Conservation (phyloP, 2,329 filamentous ascomycete genomes). For the Talaromyces atroroseus region DNA sequence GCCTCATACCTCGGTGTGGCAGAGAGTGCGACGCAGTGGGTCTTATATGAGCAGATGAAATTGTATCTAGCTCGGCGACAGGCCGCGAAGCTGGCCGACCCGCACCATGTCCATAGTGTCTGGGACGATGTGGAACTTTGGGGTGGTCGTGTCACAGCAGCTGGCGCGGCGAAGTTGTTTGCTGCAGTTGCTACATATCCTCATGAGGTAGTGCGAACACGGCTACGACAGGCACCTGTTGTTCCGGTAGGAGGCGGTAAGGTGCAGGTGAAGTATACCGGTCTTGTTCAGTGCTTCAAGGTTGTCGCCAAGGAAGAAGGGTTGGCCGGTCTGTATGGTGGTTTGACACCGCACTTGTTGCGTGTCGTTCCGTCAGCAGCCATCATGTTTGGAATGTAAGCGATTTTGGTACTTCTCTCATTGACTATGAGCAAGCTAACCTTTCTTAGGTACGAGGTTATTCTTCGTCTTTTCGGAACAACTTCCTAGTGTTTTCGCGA, state of each 20-base stretch:
- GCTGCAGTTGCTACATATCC: slow-evolving; percentile 84
- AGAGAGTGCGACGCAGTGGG: slow-evolving; percentile 88
- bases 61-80: slow-evolving; percentile 59
- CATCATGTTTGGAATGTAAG: slow-evolving; percentile 91
- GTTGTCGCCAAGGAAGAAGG: slow-evolving; percentile 86
- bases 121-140: slow-evolving; percentile 74
- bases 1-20: slow-evolving; percentile 87
- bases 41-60: slow-evolving; percentile 92
- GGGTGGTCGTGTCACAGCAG: slow-evolving; percentile 73
- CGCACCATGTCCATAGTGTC: slow-evolving; percentile 57
- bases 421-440: slow-evolving; percentile 14
- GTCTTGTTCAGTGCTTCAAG: slow-evolving; percentile 81
- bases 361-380: slow-evolving; percentile 86
- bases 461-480: slow-evolving; percentile 29
- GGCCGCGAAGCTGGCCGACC: slow-evolving; percentile 52
- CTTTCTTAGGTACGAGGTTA: slow-evolving; percentile 30
- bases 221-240: slow-evolving; percentile 81
- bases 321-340: slow-evolving; percentile 78
- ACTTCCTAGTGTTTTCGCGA: slow-evolving; percentile 21
- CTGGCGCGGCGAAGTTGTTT: slow-evolving; percentile 70
- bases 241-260: slow-evolving; percentile 59
- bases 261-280: slow-evolving; percentile 77
- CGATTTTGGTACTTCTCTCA: slow-evolving; percentile 21
- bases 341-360: slow-evolving; percentile 84
- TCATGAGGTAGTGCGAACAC: slow-evolving; percentile 82